phyloP scores from a whole-genome alignment of 495 filamentous ascomycete genomes.

The Neohortaea acidophila region DNA sequence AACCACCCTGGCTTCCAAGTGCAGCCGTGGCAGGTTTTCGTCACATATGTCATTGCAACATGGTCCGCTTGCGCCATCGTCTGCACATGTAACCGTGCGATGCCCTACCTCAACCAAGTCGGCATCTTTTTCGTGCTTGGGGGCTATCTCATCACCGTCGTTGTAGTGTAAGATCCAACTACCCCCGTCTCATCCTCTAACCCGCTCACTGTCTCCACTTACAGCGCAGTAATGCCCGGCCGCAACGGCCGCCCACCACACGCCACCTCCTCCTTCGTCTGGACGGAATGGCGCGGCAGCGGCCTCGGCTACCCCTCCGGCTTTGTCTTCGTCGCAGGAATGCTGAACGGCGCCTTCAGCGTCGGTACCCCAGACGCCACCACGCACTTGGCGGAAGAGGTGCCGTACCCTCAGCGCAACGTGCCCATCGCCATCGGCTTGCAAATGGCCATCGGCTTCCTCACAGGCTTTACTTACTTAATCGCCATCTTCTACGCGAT shows the following conservation, averaged over 20 bases:
- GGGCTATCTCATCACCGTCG: slow-evolving; percentile 54
- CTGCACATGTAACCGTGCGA: slow-evolving; percentile 39
- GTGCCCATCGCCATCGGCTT: slow-evolving; percentile 41
- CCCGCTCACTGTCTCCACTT: too few species aligned
- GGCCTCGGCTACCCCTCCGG: slow-evolving; percentile 54
- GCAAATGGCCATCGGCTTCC: slow-evolving; percentile 38
- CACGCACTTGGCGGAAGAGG: slow-evolving; percentile 69
- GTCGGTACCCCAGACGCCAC: slow-evolving; percentile 59
- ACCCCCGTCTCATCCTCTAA: too few species aligned
- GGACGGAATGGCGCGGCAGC: slow-evolving; percentile 35
- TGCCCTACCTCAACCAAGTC: slow-evolving; percentile 50
- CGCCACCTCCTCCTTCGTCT: slow-evolving; percentile 31
- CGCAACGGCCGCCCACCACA: slow-evolving; percentile 44
- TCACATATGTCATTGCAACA: slow-evolving; percentile 52
- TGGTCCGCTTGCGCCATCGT: slow-evolving; percentile 51
- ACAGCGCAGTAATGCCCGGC: slow-evolving; percentile 50
- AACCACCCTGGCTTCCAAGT: not conserved
- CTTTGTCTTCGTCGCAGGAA: slow-evolving; percentile 60
- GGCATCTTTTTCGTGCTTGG: slow-evolving; percentile 55
- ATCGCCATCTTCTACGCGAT: slow-evolving; percentile 61
- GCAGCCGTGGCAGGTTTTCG: slow-evolving; percentile 31
- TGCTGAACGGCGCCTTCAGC: slow-evolving; percentile 68
- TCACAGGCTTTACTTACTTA: slow-evolving; percentile 58
- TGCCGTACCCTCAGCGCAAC: slow-evolving; percentile 49
- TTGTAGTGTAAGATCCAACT: too few species aligned